These are phyloP conservation scores for Cucumis hystrix DNA, from an alignment of 306 rosid species.

Conservation along the genomic window DNA sequence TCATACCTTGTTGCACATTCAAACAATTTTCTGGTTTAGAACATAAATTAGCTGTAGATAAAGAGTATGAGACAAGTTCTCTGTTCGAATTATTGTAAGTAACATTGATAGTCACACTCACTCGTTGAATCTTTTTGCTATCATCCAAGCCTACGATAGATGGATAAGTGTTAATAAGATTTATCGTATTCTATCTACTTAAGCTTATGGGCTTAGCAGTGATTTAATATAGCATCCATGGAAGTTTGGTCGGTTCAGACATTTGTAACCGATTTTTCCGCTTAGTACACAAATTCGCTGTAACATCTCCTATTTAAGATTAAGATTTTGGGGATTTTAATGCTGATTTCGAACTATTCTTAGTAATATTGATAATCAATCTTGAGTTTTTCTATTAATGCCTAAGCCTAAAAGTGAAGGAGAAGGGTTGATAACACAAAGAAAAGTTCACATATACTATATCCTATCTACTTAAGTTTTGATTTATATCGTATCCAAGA, in stretches of 20 bases:
- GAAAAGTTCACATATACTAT: background rate
- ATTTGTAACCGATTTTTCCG: too few species aligned
- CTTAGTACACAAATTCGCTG: too few species aligned
- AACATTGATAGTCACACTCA: background rate
- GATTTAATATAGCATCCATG: background rate
- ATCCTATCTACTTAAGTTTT: background rate
- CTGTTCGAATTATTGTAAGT: background rate
- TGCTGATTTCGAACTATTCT: background rate
- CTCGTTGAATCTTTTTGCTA: too few species aligned
- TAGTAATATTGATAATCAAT: background rate
- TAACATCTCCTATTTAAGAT: too few species aligned
- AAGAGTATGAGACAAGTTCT: background rate
- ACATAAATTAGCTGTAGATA: background rate
- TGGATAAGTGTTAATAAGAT: background rate
- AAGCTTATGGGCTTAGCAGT: background rate
- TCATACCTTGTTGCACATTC: background rate
- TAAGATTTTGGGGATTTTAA: too few species aligned
- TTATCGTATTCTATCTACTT: background rate
- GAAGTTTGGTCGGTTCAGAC: too few species aligned
- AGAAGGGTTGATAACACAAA: background rate
- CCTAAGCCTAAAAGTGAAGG: background rate
- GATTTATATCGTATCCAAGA: background rate
- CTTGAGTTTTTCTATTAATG: too few species aligned
- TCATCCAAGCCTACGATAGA: background rate
- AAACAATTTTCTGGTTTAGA: background rate